These are phyloP conservation scores for Calonectria leucothoes DNA, from an alignment of 2,329 filamentous ascomycete genomes.

Conservation along the genomic window DNA sequence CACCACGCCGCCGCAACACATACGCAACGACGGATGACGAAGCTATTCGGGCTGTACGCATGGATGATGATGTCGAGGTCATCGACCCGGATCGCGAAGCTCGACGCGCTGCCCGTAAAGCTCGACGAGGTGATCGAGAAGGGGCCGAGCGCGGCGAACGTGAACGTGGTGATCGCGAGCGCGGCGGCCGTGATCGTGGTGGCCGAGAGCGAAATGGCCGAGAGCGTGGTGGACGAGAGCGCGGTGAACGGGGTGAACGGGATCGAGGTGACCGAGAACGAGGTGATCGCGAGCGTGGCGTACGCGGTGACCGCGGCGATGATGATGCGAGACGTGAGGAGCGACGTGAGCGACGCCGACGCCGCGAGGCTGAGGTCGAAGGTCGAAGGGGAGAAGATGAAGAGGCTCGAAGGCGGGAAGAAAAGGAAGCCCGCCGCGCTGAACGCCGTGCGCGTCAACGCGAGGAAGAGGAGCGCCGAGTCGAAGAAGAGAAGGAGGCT, in stretches of 20 bases:
- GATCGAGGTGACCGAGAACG: conserved; percentile 62
- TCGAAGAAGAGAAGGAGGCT: conserved; percentile 64
- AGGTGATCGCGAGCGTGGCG: conserved; percentile 44
- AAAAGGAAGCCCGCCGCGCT: conserved; percentile 66
- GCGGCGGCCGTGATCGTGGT: conserved; percentile 26
- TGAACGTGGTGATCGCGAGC: conserved; percentile 32
- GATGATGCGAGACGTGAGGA: conserved; percentile 68
- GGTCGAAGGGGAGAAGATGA: conserved; percentile 50
- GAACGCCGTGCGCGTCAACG: conserved; percentile 58
- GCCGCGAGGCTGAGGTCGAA: conserved; percentile 64
- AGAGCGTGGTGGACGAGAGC: conserved; percentile 34
- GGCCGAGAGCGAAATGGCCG: conserved; percentile 57
- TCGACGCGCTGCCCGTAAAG: conserved; percentile 71
- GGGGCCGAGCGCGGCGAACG: conserved; percentile 49
- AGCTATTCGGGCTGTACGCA: conserved; percentile 56
- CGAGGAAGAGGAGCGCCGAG: conserved; percentile 38
- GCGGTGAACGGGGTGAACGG: background rate
- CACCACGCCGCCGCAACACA: conserved; percentile 60
- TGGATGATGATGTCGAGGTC: conserved; percentile 59
- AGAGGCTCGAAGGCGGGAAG: conserved; percentile 52
- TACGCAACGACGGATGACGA: conserved; percentile 65
- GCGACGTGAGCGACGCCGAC: conserved; percentile 65
- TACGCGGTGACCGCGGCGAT: conserved; percentile 29
- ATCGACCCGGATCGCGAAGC: conserved; percentile 71
- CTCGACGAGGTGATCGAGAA: conserved; percentile 64